Base-by-base conservation (phyloP, 1,284 basidiomycete species). In the Pseudozyma tsukubaensis region DNA sequence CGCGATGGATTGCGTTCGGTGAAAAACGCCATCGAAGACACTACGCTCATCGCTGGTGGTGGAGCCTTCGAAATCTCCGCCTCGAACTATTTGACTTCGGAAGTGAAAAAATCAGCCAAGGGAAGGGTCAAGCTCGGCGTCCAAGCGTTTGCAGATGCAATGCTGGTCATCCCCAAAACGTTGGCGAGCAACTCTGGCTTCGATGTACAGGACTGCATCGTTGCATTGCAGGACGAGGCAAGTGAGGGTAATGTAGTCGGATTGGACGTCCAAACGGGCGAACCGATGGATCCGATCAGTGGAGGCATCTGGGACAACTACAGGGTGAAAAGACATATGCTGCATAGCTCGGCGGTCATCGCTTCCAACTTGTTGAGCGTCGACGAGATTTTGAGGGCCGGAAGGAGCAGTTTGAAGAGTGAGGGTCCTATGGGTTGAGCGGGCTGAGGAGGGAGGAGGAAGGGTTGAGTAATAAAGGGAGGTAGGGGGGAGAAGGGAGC, bases 281-380 rank as follows among this genome's bases (percentile, higher is more conserved):
- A 98, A 85, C 94, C 96, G 4, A 93, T 97, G 84, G 96, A 99
- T 84, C 96, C 97, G 7, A 92, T 93, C 14, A 91, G 93, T 4
- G 92, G 94, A 83, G 97, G 97, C 42, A 91, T 99, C 18, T 99
- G 96, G 95, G 97, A 99, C 86, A 99, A 99, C 86, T 99, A 97
- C 86, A 89, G 97, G 66, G 97, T 99, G 69, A 99, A 99, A 88
- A 88, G 96, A 71, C 97, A 99, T 84, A 97, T 99, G 94, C 87
- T 99, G 61, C 96, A 99, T 84, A 95, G 66, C 63, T 96, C 94
- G 86, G 95, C 96, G 69, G 97, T 99, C 72, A 99, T 99, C 81
- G 96, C 94, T 19, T 91, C 97, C 77, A 99, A 99, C 86, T 88
- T 99, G 63, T 86, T 99, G 19, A 94, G 93, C 45, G 96, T 94